These are phyloP conservation scores for Fimicolochytrium jonesii DNA, from an alignment of 192 early-diverging fungal species.

Conservation along the genomic window DNA sequence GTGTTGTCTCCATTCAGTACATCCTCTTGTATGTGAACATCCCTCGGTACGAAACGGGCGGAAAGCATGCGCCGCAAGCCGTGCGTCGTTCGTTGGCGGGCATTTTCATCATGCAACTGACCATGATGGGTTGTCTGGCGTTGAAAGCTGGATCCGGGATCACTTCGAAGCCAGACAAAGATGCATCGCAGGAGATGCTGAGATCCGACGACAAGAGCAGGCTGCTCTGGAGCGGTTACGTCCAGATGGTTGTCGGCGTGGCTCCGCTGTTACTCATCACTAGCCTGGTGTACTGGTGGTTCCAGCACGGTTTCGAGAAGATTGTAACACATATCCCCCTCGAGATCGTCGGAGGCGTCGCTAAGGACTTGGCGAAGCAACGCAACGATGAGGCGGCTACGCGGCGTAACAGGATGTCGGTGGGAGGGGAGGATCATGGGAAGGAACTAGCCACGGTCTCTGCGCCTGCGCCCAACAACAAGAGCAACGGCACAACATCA, in stretches of 20 bases:
- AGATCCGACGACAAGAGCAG: neutral
- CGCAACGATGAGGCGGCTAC: neutral
- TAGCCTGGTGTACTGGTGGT: constrained; percentile 36
- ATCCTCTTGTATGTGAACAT: constrained; percentile 51
- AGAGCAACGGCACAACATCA: neutral
- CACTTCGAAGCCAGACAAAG: neutral
- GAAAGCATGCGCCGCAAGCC: constrained; percentile 38
- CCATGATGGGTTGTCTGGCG: constrained; percentile 51
- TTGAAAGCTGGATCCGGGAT: constrained; percentile 31
- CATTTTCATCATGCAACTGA: constrained; percentile 48
- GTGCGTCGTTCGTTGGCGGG: constrained; percentile 47
- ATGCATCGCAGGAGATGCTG: neutral
- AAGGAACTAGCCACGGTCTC: constrained; percentile 16
- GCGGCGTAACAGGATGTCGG: neutral
- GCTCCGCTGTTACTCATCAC: constrained; percentile 40
- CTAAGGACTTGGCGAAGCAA: constrained; percentile 19
- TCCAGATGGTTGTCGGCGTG: constrained; percentile 46
- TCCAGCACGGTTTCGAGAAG: constrained; percentile 47
- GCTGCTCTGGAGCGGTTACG: constrained; percentile 23
- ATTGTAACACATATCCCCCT: constrained; percentile 39
- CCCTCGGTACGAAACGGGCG: constrained; percentile 49
- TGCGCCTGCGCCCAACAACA: neutral
- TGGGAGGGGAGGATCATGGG: neutral
- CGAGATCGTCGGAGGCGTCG: constrained; percentile 43
- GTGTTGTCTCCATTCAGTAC: constrained; percentile 24